phyloP scores from a whole-genome alignment of 2,329 filamentous ascomycete genomes.

The Cladophialophora chaetospira region DNA sequence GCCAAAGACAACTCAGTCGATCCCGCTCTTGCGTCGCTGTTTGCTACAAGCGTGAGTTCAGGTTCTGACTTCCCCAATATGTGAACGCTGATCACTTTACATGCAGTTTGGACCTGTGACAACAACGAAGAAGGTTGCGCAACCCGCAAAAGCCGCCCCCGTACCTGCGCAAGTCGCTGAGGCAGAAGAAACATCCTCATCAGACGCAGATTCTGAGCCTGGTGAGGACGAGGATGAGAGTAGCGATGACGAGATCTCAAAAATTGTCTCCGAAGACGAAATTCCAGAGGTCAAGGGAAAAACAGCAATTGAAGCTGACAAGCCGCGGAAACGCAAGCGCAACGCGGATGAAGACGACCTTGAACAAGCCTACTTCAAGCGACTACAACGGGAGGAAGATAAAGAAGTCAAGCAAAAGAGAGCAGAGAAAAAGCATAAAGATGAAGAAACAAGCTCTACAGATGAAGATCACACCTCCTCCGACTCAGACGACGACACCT shows the following conservation, averaged over 20 bases:
- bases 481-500: conserved; percentile 32
- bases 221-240: conserved; percentile 32
- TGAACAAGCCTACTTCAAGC: conserved; percentile 31
- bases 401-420: conserved; percentile 36
- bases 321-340: conserved; percentile 41
- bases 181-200: conserved; percentile 8
- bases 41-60: conserved; percentile 69
- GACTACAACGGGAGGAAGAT: conserved; percentile 32
- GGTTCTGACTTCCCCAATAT: neutral
- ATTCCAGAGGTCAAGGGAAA: neutral
- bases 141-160: conserved; percentile 34
- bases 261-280: neutral
- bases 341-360: conserved; percentile 30
- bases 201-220: conserved; percentile 25
- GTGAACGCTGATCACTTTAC: conserved; percentile 1
- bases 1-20: conserved; percentile 57
- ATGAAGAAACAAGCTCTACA: conserved; percentile 39
- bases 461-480: conserved; percentile 38
- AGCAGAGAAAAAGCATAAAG: conserved; percentile 40
- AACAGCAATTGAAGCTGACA: neutral
- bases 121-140: conserved; percentile 37
- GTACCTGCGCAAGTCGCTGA: neutral
- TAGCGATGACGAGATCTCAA: conserved; percentile 42
- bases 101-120: conserved; percentile 41
- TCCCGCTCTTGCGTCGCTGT: conserved; percentile 69